Base-by-base conservation (phyloP, 1,139 yeast species). In the Pichia inconspicua region DNA sequence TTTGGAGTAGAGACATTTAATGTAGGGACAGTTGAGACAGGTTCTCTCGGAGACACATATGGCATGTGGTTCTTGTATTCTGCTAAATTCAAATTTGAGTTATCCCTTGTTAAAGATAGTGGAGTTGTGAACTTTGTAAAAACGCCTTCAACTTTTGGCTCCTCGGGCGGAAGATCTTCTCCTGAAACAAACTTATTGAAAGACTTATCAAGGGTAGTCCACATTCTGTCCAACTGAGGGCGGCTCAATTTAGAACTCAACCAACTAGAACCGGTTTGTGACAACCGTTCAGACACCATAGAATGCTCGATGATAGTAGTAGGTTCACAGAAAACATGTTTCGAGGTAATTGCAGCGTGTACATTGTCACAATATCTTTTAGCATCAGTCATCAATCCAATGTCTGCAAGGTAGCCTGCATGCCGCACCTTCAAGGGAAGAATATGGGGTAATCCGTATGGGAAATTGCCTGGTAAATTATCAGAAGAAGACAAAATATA, bases 181-280 rank as follows among this genome's bases (percentile, higher is more conserved):
- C 97, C 98, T 4, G 96, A 87, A 54, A 92, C 92, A 62, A 90
- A 87, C 64, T 88, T 88, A 59, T 78, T 80, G 60, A 82, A 78
- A n/a, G 82, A 76, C 58, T 78, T 80, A 62, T 88, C 95, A 53
- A 89, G 71, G 46, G 84, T 89, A 9, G 90, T 92, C 94, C 95
- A 85, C 51, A 89, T 82, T 60, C 80, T 84, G 58, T 89, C 95
- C 51, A 89, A 70, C 57, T 84, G 85, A 14, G 94, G 95, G 60
- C 81, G 82, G 37, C 84, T 58, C 22, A 62, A 45, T 36, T 71
- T 57, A 11, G 62, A 56, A 9, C 60, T 59, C 42, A 62, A 55
- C 66, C 66, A 63, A 15, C 63, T 59, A 9, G 62, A 54, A 25
- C 73, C 77, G 2, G 72, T 59, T 44, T 75, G 77, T 5, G 77